Percentiles rank a stretch among this genome's conserved stretches.
phyloP scores from a whole-genome alignment of 2,329 filamentous ascomycete species.

The Dactylellina sp. region DNA sequence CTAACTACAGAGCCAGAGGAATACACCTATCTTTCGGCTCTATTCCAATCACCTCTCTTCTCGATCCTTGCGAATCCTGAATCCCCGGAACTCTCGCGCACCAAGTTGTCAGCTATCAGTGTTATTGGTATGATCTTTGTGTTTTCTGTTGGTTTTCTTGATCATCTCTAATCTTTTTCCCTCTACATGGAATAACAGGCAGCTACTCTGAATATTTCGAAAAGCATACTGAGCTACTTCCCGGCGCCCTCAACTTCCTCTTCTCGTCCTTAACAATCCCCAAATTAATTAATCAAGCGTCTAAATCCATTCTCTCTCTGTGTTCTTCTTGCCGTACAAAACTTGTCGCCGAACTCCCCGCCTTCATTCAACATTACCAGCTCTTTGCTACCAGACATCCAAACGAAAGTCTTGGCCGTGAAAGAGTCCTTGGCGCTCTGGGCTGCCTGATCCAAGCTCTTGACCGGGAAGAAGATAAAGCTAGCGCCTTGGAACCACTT shows the following conservation, averaged over 20 bases:
- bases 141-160: background rate
- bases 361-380: constrained; percentile 78
- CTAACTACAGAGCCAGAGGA: constrained; percentile 61
- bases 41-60: constrained; percentile 71
- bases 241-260: constrained; percentile 77
- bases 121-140: constrained; percentile 68
- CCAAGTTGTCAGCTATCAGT: constrained; percentile 66
- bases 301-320: constrained; percentile 78
- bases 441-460: constrained; percentile 80
- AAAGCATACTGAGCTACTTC: constrained; percentile 74
- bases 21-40: constrained; percentile 60
- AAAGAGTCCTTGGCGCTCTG: constrained; percentile 79
- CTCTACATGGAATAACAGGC: constrained; percentile 63
- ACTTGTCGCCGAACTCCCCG: constrained; percentile 74
- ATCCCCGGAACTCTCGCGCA: constrained; percentile 46
- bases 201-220: constrained; percentile 82
- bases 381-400: constrained; percentile 71
- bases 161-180: background rate
- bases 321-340: constrained; percentile 80
- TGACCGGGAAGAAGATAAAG: constrained; percentile 69
- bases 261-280: constrained; percentile 76
- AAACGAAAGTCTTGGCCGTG: constrained; percentile 76
- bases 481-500: constrained; percentile 70
- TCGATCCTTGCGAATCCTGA: constrained; percentile 68
- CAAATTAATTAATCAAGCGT: constrained; percentile 74